Evolutionary conservation across 306 rosid genomes (phyloP), one percentile per base, ranked within the genome.

Genomic region (Chamaecrista fasciculata): DNA sequence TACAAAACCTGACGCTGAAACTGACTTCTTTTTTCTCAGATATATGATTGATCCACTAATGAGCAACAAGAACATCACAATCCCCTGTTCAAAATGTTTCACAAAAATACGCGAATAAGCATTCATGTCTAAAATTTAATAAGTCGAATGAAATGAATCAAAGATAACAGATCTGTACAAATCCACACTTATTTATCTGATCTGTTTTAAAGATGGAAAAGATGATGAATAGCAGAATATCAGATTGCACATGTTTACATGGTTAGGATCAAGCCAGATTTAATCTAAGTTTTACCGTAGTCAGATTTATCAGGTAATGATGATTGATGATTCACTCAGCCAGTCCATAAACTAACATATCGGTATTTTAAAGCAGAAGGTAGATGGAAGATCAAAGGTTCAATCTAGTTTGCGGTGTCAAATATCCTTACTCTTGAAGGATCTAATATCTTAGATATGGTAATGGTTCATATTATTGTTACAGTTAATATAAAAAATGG

Each of bases 41-140:
- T 84, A 80, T 14, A 87, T 28, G 69, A 70, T n/a, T 25, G 84
- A 69, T 67, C 87, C 87, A 48, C 89, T 80, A 11, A 78, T 16
- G 19, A 84, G 71, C 58, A 87, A 76, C 71, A 82, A 33, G 53
- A 72, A 50, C 14, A 87, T 43, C 76, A 82, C 72, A 37, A 82
- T 56, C 55, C 46, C 65, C 89, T 87, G 87, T 59, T 67, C 76
- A 69, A 24, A 68, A 36, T 6, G 18, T 55, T 59, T 29, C 69
- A 73, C 53, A 40, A 29, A n/a, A 10, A 1, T 14, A 23, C 36
- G 18, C 19, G 33, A 8, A 31, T 26, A 49, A 60, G n/a, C 44
- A 21, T n/a, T 46, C 19, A 44, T 28, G 46, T 42, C 24, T 43
- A 15, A 24, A 24, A 8, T 43, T 62, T n/a, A 63, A 63, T 39